phyloP scores from a whole-genome alignment of 1,284 basidiomycete genomes.

The Ustilago crameri region DNA sequence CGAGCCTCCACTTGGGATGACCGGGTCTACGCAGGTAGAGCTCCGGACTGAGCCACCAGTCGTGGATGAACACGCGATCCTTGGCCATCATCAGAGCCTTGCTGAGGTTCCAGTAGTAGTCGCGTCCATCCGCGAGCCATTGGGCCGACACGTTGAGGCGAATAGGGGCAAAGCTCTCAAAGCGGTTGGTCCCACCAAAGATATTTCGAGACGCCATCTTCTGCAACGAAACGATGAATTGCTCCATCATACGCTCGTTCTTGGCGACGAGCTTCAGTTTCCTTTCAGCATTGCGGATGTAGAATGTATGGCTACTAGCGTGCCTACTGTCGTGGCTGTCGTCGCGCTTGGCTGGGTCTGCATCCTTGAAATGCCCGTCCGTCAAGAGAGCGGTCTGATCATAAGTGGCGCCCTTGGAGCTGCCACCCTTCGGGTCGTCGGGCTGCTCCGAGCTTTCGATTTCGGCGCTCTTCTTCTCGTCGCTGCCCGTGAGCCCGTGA shows the following conservation, averaged over 20 bases:
- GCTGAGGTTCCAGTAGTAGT: conserved; percentile 77
- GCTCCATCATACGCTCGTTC: conserved; percentile 94
- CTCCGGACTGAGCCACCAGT: conserved; percentile 73
- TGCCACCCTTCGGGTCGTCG: conserved; percentile 8
- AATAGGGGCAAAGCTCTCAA: conserved; percentile 90
- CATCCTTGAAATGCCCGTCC: conserved; percentile 57
- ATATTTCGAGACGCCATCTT: conserved; percentile 81
- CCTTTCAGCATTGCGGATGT: conserved; percentile 89
- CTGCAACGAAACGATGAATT: conserved; percentile 94
- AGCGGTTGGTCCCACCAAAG: conserved; percentile 79
- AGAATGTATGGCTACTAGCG: conserved; percentile 84
- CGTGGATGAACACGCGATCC: conserved; percentile 73
- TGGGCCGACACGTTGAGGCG: conserved; percentile 92
- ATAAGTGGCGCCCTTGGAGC: conserved; percentile 36
- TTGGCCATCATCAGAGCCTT: conserved; percentile 90
- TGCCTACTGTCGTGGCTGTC: conserved; percentile 53
- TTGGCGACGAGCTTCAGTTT: conserved; percentile 86
- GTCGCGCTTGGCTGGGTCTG: conserved; percentile 35
- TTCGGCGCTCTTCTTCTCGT: conserved; percentile 26
- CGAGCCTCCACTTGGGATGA: conserved; percentile 87
- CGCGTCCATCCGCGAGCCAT: conserved; percentile 95
- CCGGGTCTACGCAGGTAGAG: conserved; percentile 83
- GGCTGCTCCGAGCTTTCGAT: conserved; percentile 48
- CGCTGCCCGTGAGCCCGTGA: conserved; percentile 47
- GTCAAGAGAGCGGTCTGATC: conserved; percentile 60